These are phyloP conservation scores for Penicillium angulare DNA, from an alignment of 495 filamentous ascomycete species.

Conservation along the genomic window DNA sequence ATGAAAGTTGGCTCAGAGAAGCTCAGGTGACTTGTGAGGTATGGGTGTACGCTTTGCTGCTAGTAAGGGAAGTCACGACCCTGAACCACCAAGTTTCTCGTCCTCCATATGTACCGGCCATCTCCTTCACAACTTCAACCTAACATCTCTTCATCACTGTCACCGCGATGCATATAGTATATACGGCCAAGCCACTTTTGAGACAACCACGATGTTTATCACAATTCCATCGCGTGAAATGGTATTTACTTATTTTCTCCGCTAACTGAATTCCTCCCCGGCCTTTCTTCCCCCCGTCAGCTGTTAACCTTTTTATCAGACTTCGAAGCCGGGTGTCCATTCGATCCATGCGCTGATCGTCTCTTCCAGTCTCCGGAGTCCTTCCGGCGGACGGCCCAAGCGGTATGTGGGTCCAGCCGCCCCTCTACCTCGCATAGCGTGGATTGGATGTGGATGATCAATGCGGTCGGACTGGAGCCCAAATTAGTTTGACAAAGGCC, in stretches of 20 bases:
- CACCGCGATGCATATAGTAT: no score
- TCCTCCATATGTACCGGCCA: no score
- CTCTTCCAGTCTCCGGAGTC: slow-evolving; percentile 8
- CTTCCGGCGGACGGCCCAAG: slow-evolving; percentile 21
- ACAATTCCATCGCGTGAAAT: no score
- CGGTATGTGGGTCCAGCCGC: slow-evolving; percentile 22
- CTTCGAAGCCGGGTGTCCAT: slow-evolving; percentile 1
- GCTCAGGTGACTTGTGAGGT: background rate
- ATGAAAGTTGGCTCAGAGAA: no score
- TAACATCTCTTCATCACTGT: no score
- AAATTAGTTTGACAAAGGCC: slow-evolving; percentile 8
- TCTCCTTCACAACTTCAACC: background rate
- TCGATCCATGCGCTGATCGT: slow-evolving; percentile 19
- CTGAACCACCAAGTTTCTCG: background rate
- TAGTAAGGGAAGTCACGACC: slow-evolving; percentile 1
- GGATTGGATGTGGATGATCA: slow-evolving; percentile 16
- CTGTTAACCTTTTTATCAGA: background rate
- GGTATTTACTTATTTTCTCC: no score
- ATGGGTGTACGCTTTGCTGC: background rate
- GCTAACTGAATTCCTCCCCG: background rate
- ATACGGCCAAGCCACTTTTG: no score
- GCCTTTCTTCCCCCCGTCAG: background rate
- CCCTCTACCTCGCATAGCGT: slow-evolving; percentile 10
- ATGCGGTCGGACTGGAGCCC: slow-evolving; percentile 14
- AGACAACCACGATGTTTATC: no score